Conservation (phyloP, 2,329 filamentous ascomycete species). For the Aspergillus calidoustus region DNA sequence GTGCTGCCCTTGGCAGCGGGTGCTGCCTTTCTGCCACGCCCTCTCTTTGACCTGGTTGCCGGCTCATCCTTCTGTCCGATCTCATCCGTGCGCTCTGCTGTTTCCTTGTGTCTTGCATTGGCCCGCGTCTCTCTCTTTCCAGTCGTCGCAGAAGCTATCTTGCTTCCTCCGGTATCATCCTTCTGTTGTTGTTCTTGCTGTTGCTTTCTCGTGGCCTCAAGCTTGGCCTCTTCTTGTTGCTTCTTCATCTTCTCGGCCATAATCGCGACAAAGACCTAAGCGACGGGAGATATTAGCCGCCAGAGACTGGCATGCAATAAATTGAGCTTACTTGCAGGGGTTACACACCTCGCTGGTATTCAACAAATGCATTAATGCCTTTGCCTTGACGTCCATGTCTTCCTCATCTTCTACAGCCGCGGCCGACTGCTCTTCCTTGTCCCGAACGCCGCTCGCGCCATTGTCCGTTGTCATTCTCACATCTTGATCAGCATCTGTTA, state of each 20-base stretch:
- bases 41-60: conserved; percentile 31
- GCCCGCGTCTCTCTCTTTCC: conserved; percentile 40
- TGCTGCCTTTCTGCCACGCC: conserved; percentile 34
- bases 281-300: background rate
- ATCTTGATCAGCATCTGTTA: conserved; percentile 19
- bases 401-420: conserved; percentile 34
- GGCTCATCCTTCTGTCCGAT: conserved; percentile 27
- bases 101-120: conserved; percentile 27
- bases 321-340: background rate
- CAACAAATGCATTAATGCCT: conserved; percentile 50
- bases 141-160: conserved; percentile 27
- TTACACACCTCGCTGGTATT: conserved; percentile 50
- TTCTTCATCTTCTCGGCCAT: conserved; percentile 57
- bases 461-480: conserved; percentile 12
- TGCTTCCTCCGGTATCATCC: conserved; percentile 27
- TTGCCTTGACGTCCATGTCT: conserved; percentile 50
- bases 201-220: conserved; percentile 39
- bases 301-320: background rate
- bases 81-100: conserved; percentile 21
- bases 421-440: conserved; percentile 15
- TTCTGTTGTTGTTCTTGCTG: conserved; percentile 28
- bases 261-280: conserved; percentile 52
- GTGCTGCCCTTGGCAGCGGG: conserved; percentile 40
- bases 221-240: conserved; percentile 49
- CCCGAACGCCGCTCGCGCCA: conserved; percentile 19